Evolutionary conservation across 2,329 filamentous ascomycete species (phyloP), one percentile per base, ranked within the genome.

Genomic region (Bipolaris gigantea): DNA sequence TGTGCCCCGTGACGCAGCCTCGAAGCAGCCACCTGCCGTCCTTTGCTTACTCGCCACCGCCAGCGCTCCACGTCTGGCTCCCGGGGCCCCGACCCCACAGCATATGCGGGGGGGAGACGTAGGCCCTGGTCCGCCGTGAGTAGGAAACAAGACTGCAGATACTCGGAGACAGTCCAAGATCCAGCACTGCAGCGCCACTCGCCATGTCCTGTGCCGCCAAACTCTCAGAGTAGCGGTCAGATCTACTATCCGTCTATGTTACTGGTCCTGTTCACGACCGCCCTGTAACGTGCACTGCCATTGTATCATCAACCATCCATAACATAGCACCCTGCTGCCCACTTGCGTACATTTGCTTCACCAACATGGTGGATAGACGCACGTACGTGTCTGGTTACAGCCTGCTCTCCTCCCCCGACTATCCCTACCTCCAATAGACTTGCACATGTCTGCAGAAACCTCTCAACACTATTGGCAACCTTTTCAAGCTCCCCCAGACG

Each of bases 401-500:
- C 25, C 25, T 16, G 4, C 5, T 16, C 9, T 42, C 25, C 4
- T 16, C 16, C 16, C 25, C 25, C 2, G 4, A 8, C 25, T 4
- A 10, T n/a, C 9, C 25, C 25, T 13, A 30, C 25, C 18, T 44
- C 16, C 8, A 34, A 4, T 11, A 44, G n/a, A 32, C 30, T 23
- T 44, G 27, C 11, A 51, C 70, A 49, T 50, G 58, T 64, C 35
- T 56, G 40, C 43, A 70, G 45, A 52, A 70, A 71, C 0, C n/a
- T 34, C 27, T 51, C 38, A 1, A 71, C 65, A 23, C 51, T 48
- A 1, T 47, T 41, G 15, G 71, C 63, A 51, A 75, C 74, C 3
- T 66, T 67, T 33, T 69, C 65, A 46, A 75, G 43, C 48, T 74
- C 73, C 33, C 64, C 64, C 51, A 68, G 59, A 5, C 65, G 65